These are phyloP conservation scores for Penstemon davidsonii DNA, from an alignment of 257 asterid species.

Conservation along the genomic window DNA sequence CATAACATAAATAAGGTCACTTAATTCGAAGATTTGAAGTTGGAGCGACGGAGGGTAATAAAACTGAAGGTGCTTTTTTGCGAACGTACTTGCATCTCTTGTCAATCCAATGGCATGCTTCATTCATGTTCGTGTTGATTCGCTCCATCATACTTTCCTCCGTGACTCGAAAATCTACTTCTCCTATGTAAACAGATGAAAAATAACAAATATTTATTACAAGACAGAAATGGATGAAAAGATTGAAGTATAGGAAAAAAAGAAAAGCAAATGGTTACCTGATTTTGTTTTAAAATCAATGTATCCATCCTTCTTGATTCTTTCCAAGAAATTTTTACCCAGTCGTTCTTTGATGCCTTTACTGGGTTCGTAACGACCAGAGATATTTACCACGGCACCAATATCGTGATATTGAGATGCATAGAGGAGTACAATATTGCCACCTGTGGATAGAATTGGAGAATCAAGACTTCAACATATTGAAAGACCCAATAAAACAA, in stretches of 20 bases:
- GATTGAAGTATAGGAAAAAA: too few relatives aligned
- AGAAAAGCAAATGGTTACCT: slow-evolving; percentile 37
- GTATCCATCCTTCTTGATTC: slow-evolving; percentile 35
- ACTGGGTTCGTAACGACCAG: slow-evolving; percentile 50
- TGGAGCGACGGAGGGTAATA: neutral
- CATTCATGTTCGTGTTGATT: slow-evolving; percentile 43
- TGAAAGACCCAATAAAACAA: neutral
- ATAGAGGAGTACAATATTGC: slow-evolving; percentile 54
- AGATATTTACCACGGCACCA: slow-evolving; percentile 28
- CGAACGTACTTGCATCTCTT: slow-evolving; percentile 49
- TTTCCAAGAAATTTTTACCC: slow-evolving; percentile 54
- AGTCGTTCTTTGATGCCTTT: slow-evolving; percentile 62
- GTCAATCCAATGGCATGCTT: slow-evolving; percentile 55
- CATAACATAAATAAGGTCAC: too few relatives aligned
- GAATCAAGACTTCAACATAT: neutral
- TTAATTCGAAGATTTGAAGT: neutral
- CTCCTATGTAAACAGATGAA: slow-evolving; percentile 34
- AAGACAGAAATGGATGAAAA: too few relatives aligned
- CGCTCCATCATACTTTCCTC: slow-evolving; percentile 53
- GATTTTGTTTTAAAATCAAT: slow-evolving; percentile 34
- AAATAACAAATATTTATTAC: too few relatives aligned
- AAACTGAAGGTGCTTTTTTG: neutral
- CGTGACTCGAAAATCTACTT: slow-evolving; percentile 44
- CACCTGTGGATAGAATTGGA: slow-evolving; percentile 45
- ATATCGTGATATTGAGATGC: slow-evolving; percentile 62